Conservation (phyloP, 257 asterid species). For the Scutellaria galericulata region DNA sequence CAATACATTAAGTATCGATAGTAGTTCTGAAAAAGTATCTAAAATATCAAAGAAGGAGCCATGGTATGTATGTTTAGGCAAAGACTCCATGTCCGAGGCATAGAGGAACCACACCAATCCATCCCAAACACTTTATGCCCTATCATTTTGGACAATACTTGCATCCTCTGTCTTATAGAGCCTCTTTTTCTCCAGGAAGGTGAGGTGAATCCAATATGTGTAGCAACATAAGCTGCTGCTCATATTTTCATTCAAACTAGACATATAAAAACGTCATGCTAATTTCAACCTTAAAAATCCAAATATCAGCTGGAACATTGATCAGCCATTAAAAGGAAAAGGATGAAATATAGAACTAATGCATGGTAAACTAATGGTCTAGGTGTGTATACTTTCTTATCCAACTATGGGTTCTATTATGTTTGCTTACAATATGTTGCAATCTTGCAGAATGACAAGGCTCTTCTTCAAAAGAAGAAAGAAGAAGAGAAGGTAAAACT, state of each 20-base stretch:
- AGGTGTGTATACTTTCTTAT: background rate
- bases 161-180: too few species aligned
- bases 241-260: background rate
- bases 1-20: too few species aligned
- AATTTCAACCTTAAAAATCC: slow-evolving; percentile 8
- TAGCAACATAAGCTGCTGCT: background rate
- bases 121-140: too few species aligned
- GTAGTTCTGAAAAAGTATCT: too few species aligned
- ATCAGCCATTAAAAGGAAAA: too few species aligned
- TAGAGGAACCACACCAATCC: too few species aligned
- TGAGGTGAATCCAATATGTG: background rate
- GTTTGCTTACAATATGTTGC: background rate
- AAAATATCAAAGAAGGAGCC: too few species aligned
- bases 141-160: too few species aligned
- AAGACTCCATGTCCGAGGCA: too few species aligned
- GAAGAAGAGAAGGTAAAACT: slow-evolving; percentile 77
- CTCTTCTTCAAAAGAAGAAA: slow-evolving; percentile 75
- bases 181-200: too few species aligned
- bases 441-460: slow-evolving; percentile 63
- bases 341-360: background rate
- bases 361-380: background rate
- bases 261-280: background rate
- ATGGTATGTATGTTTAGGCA: too few species aligned
- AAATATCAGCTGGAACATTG: background rate
- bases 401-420: background rate